Conservation (phyloP, 2,329 filamentous ascomycete species). For the Exophiala calicioides region DNA sequence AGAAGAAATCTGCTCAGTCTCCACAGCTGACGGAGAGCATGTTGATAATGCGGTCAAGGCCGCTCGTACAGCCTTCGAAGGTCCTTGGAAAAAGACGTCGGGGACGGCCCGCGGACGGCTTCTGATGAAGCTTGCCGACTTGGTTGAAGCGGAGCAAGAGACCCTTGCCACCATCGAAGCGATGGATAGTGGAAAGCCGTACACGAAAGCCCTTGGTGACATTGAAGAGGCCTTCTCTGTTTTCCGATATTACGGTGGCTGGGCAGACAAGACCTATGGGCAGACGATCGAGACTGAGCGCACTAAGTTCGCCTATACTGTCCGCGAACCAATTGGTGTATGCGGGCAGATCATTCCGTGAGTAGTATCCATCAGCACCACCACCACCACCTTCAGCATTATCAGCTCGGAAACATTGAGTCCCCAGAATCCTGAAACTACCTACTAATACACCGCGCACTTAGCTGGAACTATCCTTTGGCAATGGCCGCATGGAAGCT, state of each 20-base stretch:
- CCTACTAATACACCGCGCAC: too few relatives aligned
- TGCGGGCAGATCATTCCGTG: constrained; percentile 76
- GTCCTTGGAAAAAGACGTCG: constrained; percentile 53
- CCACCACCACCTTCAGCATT: too few relatives aligned
- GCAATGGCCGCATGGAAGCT: constrained; percentile 71
- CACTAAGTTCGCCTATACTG: constrained; percentile 81
- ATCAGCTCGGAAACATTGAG: too few relatives aligned
- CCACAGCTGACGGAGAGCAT: constrained; percentile 36
- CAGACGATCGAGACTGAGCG: constrained; percentile 73
- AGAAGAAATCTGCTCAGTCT: constrained; percentile 35
- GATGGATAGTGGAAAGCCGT: constrained; percentile 80
- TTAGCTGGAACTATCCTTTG: constrained; percentile 77
- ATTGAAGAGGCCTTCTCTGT: constrained; percentile 67
- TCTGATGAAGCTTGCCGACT: constrained; percentile 54
- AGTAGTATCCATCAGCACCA: constrained; percentile 83
- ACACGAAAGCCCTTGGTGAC: constrained; percentile 68
- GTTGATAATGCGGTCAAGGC: constrained; percentile 39
- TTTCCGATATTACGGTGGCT: constrained; percentile 78
- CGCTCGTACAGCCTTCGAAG: constrained; percentile 28
- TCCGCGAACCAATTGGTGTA: constrained; percentile 75
- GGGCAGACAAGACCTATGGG: constrained; percentile 76
- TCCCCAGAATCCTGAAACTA: too few relatives aligned
- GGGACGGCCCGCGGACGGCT: constrained; percentile 41
- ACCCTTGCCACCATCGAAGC: constrained; percentile 68
- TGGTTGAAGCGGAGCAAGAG: constrained; percentile 66